Percentiles rank a stretch among this genome's conserved stretches.
phyloP scores from a whole-genome alignment of 1,284 basidiomycete species.

The Leccinum subspadiceum region DNA sequence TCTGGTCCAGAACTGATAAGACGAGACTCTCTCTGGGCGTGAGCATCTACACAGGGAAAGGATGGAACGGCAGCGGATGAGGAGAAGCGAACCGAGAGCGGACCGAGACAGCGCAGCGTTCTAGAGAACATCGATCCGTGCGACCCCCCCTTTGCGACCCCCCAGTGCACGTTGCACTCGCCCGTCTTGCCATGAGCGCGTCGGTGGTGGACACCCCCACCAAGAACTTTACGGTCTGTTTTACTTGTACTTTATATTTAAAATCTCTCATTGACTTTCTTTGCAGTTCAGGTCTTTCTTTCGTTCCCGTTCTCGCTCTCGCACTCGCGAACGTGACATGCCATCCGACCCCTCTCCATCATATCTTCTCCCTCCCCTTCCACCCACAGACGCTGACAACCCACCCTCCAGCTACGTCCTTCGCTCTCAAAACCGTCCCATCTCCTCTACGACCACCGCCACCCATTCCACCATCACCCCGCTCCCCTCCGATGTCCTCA shows the following conservation, averaged over 20 bases:
- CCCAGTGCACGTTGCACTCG: background rate
- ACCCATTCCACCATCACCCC: conserved; percentile 60
- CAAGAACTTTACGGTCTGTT: background rate
- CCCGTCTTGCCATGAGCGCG: background rate
- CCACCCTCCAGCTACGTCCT: conserved; percentile 30
- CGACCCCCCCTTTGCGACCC: background rate
- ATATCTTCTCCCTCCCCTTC: conserved; percentile 11
- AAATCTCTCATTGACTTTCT: no score
- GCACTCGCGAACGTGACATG: conserved; percentile 34
- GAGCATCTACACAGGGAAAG: conserved; percentile 78
- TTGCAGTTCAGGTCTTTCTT: conserved; percentile 51
- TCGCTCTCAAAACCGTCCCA: conserved; percentile 55
- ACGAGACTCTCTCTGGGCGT: conserved; percentile 61
- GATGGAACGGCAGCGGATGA: conserved; percentile 33
- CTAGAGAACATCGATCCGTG: background rate
- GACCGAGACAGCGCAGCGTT: conserved; percentile 4
- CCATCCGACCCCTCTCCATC: conserved; percentile 19
- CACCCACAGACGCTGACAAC: conserved; percentile 13
- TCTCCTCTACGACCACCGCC: conserved; percentile 61
- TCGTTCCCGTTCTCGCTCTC: conserved; percentile 51
- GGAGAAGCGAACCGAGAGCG: background rate
- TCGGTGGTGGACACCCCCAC: background rate
- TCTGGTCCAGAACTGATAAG: conserved; percentile 60
- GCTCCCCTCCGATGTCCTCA: conserved; percentile 42
- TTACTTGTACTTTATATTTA: no score